Evolutionary conservation across 1,284 basidiomycete species (phyloP), one percentile per base, ranked within the genome.

Genomic region (Pseudomicrostroma phylloplanum): DNA sequence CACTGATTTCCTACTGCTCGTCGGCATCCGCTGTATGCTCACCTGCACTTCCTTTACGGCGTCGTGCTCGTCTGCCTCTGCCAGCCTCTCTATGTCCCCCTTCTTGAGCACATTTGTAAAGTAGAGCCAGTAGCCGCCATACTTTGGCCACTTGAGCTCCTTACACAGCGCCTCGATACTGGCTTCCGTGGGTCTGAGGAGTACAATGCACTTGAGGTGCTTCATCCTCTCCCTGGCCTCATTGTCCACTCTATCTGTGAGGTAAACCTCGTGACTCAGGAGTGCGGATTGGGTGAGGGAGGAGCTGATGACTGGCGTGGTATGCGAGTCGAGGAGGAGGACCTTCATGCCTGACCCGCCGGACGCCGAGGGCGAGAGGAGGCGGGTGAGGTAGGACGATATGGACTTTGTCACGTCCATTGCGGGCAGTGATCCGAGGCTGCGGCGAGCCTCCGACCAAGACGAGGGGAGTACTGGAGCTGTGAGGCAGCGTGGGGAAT

Each of bases 391-490:
- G 83, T 98, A 99, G 17, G 88, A 90, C 81, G 93, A 90, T 49
- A 96, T 87, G 1, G 96, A 94, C 80, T 94, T 94, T 70, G 91
- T 85, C 67, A 94, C 88, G 81, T 99, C 93, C 94, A 98, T 97
- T 23, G 40, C 21, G 39, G 43, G 51, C 51, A 36, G 30, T 36
- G 30, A 9, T 36, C 30, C 30, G 30, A 36, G 30, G 30, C 30
- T 36, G 30, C 30, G 30, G 30, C 30, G 30, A 36, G 30, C 30
- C 30, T 36, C 30, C 9, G 3, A 36, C 30, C 30, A 36, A 36
- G 30, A 36, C 30, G 3, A 36, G 30, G 30, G 30, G n/a, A n/a
- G n/a, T n/a, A n/a, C n/a, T n/a, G n/a, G n/a, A n/a, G n/a, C n/a
- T n/a, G n/a, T 36, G 30, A 36, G 30, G 30, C 30, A 9, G 30